These are phyloP conservation scores for Colletotrichum sansevieriae DNA, from an alignment of 2,329 filamentous ascomycete species.

Conservation along the genomic window DNA sequence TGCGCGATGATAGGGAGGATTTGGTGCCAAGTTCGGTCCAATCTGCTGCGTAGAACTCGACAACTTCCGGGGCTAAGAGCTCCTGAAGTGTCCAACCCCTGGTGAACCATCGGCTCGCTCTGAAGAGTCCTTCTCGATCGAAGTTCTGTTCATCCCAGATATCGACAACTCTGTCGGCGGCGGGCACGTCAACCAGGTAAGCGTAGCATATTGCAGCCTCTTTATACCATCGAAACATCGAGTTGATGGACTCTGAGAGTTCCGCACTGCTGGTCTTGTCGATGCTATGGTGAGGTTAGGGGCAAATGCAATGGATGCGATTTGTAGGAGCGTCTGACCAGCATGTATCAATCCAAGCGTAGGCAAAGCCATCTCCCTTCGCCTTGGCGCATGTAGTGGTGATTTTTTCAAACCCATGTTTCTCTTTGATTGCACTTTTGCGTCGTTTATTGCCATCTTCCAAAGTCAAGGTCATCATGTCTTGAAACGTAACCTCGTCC, in stretches of 20 bases:
- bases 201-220: slow-evolving; percentile 46
- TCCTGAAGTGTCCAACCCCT: slow-evolving; percentile 49
- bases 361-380: slow-evolving; percentile 42
- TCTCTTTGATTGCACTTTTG: slow-evolving; percentile 16
- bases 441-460: background rate
- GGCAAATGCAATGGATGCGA: background rate
- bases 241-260: slow-evolving; percentile 48
- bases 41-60: slow-evolving; percentile 47
- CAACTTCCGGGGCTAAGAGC: slow-evolving; percentile 46
- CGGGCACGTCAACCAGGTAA: slow-evolving; percentile 43
- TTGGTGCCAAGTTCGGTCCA: slow-evolving; percentile 49
- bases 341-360: slow-evolving; percentile 48
- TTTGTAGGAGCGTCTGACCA: slow-evolving; percentile 34
- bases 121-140: slow-evolving; percentile 3
- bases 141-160: background rate
- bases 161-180: background rate
- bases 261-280: slow-evolving; percentile 47
- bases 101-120: slow-evolving; percentile 44
- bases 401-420: slow-evolving; percentile 43
- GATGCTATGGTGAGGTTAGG: slow-evolving; percentile 36
- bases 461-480: background rate
- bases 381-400: slow-evolving; percentile 43
- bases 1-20: slow-evolving; percentile 40
- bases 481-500: slow-evolving; percentile 48
- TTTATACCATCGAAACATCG: slow-evolving; percentile 47